Percentiles rank a stretch among this genome's conserved stretches.
Conservation (phyloP, 305 asterid genomes). For the Caryopteris hybrid region DNA sequence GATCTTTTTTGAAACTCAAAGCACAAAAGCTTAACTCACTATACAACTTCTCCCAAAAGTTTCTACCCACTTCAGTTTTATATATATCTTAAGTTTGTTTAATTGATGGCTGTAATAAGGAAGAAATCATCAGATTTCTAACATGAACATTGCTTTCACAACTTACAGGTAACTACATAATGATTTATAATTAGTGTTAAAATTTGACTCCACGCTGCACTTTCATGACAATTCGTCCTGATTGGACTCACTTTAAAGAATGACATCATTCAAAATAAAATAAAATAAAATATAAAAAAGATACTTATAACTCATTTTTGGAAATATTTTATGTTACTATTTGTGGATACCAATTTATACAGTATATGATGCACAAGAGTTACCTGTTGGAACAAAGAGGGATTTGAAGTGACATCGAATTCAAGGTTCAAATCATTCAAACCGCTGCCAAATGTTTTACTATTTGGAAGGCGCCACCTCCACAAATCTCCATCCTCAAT, state of each 20-base stretch:
- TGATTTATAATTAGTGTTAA: no score
- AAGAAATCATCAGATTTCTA: no score
- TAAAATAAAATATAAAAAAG: not conserved
- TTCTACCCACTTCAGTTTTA: no score
- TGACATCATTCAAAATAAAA: not conserved
- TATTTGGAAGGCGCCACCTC: constrained; percentile 80
- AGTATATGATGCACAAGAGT: constrained; percentile 11
- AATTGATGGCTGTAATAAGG: not conserved
- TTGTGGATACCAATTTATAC: not conserved
- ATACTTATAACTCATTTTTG: not conserved
- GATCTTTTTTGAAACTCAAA: not conserved
- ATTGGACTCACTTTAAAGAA: constrained; percentile 9
- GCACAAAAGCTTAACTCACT: not conserved
- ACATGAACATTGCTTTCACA: not conserved
- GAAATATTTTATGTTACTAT: not conserved
- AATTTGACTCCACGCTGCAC: no score
- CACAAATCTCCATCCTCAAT: constrained; percentile 89
- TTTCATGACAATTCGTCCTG: not conserved
- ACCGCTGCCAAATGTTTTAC: constrained; percentile 88
- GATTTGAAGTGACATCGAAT: constrained; percentile 61
- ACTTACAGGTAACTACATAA: not conserved
- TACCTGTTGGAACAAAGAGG: constrained; percentile 83
- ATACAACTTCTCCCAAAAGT: not conserved
- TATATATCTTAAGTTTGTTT: no score
- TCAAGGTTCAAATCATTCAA: constrained; percentile 71